phyloP scores from a whole-genome alignment of 768 basidiomycete species.

The Psilocybe tampanensis region DNA sequence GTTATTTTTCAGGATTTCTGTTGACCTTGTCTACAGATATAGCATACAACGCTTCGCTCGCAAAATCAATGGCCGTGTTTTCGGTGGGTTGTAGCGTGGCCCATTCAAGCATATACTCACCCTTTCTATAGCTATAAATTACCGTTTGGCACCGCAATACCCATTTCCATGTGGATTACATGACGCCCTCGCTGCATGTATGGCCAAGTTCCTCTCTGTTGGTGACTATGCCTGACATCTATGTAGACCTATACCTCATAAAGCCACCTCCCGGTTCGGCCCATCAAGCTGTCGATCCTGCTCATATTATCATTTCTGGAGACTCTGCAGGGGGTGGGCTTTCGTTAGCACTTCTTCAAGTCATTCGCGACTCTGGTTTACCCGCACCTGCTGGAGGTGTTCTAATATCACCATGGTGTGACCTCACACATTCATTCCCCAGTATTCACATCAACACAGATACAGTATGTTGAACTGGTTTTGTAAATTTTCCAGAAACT shows the following conservation, averaged over 20 bases:
- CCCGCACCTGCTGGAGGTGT: constrained; percentile 88
- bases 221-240: background rate
- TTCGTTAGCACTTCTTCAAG: constrained; percentile 79
- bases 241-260: constrained; percentile 82
- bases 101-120: background rate
- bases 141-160: constrained; percentile 93
- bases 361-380: constrained; percentile 81
- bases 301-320: constrained; percentile 83
- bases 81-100: constrained; percentile 45
- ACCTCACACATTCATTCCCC: constrained; percentile 93
- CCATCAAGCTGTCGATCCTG: constrained; percentile 80
- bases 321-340: constrained; percentile 95
- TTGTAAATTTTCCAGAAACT: background rate
- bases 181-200: constrained; percentile 87
- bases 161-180: constrained; percentile 94
- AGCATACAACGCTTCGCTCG: constrained; percentile 84
- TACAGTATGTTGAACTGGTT: constrained; percentile 55
- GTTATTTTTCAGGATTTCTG: background rate
- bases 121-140: constrained; percentile 64
- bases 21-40: constrained; percentile 41
- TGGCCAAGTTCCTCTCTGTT: background rate
- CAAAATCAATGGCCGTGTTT: constrained; percentile 91
- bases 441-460: constrained; percentile 83
- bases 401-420: constrained; percentile 90
- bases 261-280: constrained; percentile 78